Evolutionary conservation across 305 asterid species (phyloP), one percentile per base, ranked within the genome.

Genomic region (Plantago rigida): DNA sequence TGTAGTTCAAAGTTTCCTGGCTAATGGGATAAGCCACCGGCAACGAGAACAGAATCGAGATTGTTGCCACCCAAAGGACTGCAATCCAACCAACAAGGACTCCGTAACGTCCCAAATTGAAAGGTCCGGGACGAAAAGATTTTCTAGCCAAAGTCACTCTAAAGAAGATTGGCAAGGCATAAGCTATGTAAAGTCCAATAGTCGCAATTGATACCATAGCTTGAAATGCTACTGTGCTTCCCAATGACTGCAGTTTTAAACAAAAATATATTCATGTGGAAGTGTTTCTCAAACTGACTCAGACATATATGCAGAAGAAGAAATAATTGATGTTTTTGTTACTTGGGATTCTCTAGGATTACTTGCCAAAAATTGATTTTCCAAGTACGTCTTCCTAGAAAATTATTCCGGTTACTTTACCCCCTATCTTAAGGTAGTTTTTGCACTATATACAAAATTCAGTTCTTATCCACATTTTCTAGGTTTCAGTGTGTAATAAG

Each of bases 151-250:
- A 70, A 29, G 95, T 87, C 63, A 91, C 96, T 60, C 96, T 68
- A 53, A 91, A 86, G 29, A 86, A 79, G 75, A 84, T 82, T 5
- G 98, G 98, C 26, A 87, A 53, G n/a, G 98, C 95, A 64, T 91
- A 91, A 7, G 98, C 94, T 51, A 91, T 82, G 81, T 91, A 87
- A 51, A 91, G 96, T 11, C 98, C 95, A 2, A 91, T 86, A 2
- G 96, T 91, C 15, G 96, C 96, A 68, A 91, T 84, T 5, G 98
- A 91, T 57, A 87, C 94, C 98, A 91, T 91, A 6, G 96, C 96
- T 79, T 91, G 93, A 71, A 87, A 91, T 36, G 96, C 98, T 19
- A 91, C 98, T 47, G 80, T 47, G 82, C 98, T 91, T 64, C 94
- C 95, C 5, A 91, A 85, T 50, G 96, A 91, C 96, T 91, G 86